Percentiles rank a stretch among this genome's conserved stretches.
phyloP scores from a whole-genome alignment of 257 asterid genomes.

The Schizonepeta tenuifolia region DNA sequence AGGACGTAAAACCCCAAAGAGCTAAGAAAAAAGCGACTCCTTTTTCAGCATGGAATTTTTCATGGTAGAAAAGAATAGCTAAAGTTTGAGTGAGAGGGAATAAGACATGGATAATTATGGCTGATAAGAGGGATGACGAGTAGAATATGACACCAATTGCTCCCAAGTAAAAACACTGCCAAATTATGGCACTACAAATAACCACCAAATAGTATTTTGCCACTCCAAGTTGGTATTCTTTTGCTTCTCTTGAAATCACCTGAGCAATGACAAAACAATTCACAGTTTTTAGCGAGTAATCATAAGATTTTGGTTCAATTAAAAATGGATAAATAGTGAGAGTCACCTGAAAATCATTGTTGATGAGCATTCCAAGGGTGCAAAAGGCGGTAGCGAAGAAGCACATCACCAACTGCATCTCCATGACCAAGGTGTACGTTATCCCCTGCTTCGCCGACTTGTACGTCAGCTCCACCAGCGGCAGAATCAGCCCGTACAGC shows the following conservation, averaged over 20 bases:
- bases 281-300: too few relatives aligned
- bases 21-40: slow-evolving; percentile 48
- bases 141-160: slow-evolving; percentile 54
- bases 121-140: slow-evolving; percentile 50
- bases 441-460: slow-evolving; percentile 28
- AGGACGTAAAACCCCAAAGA: slow-evolving; percentile 52
- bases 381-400: slow-evolving; percentile 39
- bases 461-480: slow-evolving; percentile 47
- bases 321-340: too few relatives aligned
- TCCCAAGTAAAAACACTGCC: slow-evolving; percentile 54
- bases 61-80: slow-evolving; percentile 47
- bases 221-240: slow-evolving; percentile 42
- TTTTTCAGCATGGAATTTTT: slow-evolving; percentile 45
- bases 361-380: slow-evolving; percentile 43
- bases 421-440: slow-evolving; percentile 37
- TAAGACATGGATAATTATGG: slow-evolving; percentile 39
- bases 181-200: slow-evolving; percentile 39
- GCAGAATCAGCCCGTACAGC: slow-evolving; percentile 48
- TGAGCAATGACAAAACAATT: background rate
- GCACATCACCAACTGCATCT: slow-evolving; percentile 43
- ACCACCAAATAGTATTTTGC: slow-evolving; percentile 42
- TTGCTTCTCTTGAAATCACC: slow-evolving; percentile 55
- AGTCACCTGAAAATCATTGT: slow-evolving; percentile 47
- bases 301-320: too few relatives aligned
- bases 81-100: slow-evolving; percentile 42